Base-by-base conservation (phyloP, 2,329 filamentous ascomycete genomes). In the Zymoseptoria crescenta region DNA sequence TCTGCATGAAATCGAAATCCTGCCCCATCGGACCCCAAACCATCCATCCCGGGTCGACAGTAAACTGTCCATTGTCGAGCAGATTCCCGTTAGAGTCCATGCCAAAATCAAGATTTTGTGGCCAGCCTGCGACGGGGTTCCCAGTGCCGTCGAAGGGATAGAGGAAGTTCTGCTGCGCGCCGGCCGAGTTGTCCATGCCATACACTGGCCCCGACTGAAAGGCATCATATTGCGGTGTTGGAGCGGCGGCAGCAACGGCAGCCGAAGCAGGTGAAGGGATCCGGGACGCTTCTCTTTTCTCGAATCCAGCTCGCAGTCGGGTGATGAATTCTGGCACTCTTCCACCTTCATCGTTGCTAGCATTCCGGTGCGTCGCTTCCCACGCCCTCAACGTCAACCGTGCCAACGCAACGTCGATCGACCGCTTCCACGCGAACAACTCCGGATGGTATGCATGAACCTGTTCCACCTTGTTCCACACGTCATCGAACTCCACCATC, bases 381-480 rank as follows among this genome's bases (percentile, higher is more conserved):
- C 77, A 81, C 1, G 77, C 75, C 57, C 75, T 76, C 1, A 80
- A 62, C 2, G 74, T 74, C 21, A 80, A 65, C 52, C 73, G 74
- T 1, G 73, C 72, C 2, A 79, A 67, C 0, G 78, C 78, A 19
- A 75, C 63, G 29, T 77, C 73, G 7, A 81, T 68, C 0, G 76
- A 73, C 50, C 70, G 69, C 41, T 70, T 73, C 8, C 69, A 69
- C 2, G 69, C 62, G 27, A 74, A 68, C 54, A 78, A 75, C 55
- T 72, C 72, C 0, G 74, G 71, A 58, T 80, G 77, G 57, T 74
- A 73, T 3, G 71, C 66, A 56, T 75, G 81, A 5, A 77, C 70
- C 49, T 74, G 69, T 56, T 76, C 73, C 16, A 82, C 70, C 41
- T 77, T 69, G 13, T 69, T 65, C 81, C 81, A 83, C 3, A 71